Evolutionary conservation across 805 yeast genomes (phyloP).

Genomic region (Pichia rugopelliculosa): DNA sequence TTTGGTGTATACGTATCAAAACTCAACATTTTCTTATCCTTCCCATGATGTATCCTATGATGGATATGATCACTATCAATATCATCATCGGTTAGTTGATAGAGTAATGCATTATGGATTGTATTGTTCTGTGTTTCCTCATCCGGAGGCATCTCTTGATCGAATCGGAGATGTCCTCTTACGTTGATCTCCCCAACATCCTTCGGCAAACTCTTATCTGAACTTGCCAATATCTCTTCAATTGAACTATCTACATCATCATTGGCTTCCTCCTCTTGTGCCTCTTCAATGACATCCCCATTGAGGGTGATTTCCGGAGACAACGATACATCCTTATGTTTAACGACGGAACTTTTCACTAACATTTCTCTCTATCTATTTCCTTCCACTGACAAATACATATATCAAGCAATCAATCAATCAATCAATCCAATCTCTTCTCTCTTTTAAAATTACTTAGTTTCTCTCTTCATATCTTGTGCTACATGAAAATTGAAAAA

Average conservation of each 20-base stretch:
- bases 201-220: conserved; percentile 9
- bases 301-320: neutral
- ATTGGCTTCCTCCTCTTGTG: conserved; percentile 1
- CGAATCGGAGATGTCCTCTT: conserved; percentile 11
- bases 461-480: too few relatives aligned
- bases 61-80: conserved; percentile 11
- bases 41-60: neutral
- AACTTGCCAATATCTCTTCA: conserved; percentile 2
- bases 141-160: conserved; percentile 19
- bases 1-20: conserved; percentile 37
- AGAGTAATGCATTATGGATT: conserved; percentile 23
- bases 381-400: too few relatives aligned
- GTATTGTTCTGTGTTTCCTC: conserved; percentile 26
- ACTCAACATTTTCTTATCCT: conserved; percentile 27
- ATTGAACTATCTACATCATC: conserved; percentile 3
- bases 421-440: too few relatives aligned
- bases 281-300: neutral
- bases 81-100: conserved; percentile 12
- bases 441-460: too few relatives aligned
- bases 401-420: too few relatives aligned
- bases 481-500: too few relatives aligned
- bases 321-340: neutral
- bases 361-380: too few relatives aligned
- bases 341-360: neutral
- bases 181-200: conserved; percentile 13